Evolutionary conservation across 441 rosid genomes (phyloP).

Genomic region (Jatropha multifida): DNA sequence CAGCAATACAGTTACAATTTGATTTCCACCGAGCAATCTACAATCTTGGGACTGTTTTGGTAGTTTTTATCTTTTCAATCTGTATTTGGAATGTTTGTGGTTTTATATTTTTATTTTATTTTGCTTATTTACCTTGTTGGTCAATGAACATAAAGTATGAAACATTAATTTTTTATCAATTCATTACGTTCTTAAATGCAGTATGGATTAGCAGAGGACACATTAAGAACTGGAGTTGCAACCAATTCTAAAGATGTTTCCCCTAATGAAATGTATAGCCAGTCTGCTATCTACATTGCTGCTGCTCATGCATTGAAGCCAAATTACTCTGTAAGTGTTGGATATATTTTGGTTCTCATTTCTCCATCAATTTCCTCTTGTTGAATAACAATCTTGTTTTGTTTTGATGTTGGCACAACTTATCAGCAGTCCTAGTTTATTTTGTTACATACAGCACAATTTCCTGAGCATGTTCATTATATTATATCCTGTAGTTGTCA

Average conservation of each 20-base stretch:
- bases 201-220: slow-evolving; percentile 99
- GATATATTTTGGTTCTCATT: slow-evolving; percentile 1
- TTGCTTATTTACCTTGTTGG: not conserved
- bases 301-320: slow-evolving; percentile 99
- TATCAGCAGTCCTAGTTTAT: not conserved
- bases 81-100: slow-evolving; percentile 9
- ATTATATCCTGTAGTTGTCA: not conserved
- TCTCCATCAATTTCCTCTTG: not conserved
- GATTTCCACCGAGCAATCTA: slow-evolving; percentile 98
- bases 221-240: slow-evolving; percentile 76
- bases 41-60: slow-evolving; percentile 99
- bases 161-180: not conserved
- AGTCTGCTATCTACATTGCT: slow-evolving; percentile 95
- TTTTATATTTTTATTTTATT: not conserved
- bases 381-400: not conserved
- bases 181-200: slow-evolving; percentile 33
- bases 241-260: slow-evolving; percentile 65
- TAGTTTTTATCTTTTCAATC: slow-evolving; percentile 38
- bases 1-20: slow-evolving; percentile 93
- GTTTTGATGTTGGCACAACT: not conserved
- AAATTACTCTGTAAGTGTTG: slow-evolving; percentile 72
- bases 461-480: not conserved
- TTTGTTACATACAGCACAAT: not conserved
- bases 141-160: not conserved
- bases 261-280: slow-evolving; percentile 91